Percentiles rank a stretch among this genome's conserved stretches.
phyloP scores from a whole-genome alignment of 495 filamentous ascomycete genomes.

The Penicillium angulare region DNA sequence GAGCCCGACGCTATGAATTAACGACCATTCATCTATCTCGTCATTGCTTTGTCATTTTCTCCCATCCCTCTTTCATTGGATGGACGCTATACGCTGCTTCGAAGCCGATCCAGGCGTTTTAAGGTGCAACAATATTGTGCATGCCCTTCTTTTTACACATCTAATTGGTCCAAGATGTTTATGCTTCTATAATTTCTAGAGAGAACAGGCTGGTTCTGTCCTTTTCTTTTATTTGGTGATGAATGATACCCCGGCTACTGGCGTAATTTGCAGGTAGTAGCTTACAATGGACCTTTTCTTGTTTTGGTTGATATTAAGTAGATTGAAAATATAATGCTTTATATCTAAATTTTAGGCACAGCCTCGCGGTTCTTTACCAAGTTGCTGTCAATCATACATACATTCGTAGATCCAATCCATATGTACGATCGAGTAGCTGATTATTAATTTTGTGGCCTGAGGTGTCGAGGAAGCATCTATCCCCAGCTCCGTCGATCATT shows the following conservation, averaged over 20 bases:
- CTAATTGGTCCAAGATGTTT: constrained; percentile 1
- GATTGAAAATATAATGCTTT: no score
- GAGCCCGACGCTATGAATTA: constrained; percentile 14
- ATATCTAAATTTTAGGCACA: no score
- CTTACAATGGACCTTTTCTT: background rate
- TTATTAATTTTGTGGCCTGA: constrained; percentile 2
- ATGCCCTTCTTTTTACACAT: constrained; percentile 6
- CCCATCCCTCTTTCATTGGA: background rate
- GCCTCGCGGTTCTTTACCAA: no score
- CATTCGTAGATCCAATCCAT: no score
- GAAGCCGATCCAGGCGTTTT: constrained; percentile 11
- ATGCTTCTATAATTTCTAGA: background rate
- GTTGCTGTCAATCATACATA: no score
- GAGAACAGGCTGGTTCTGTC: background rate
- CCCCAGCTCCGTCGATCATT: constrained; percentile 13
- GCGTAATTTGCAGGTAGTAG: background rate
- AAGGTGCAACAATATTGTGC: constrained; percentile 1
- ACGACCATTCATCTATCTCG: constrained; percentile 3
- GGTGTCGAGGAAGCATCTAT: background rate
- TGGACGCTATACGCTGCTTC: background rate
- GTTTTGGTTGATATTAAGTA: background rate
- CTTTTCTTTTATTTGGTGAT: constrained; percentile 12
- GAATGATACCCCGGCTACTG: constrained; percentile 29
- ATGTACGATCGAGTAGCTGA: no score
- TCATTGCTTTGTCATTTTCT: background rate